phyloP scores from a whole-genome alignment of 495 filamentous ascomycete species.

The Aspergillus nanangensis region DNA sequence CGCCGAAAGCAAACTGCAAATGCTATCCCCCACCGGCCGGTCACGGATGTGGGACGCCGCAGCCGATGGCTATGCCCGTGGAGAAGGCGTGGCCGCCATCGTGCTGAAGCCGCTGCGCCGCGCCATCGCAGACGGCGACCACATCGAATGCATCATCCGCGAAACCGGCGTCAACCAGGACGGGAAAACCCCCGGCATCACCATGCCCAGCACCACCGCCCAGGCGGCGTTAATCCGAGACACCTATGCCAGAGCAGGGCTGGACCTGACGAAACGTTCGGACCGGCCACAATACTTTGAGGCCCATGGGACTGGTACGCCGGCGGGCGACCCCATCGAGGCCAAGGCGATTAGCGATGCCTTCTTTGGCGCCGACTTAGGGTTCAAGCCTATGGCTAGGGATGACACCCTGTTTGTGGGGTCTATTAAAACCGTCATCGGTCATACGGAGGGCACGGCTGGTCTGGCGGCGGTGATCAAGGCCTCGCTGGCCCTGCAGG shows the following conservation, averaged over 20 bases:
- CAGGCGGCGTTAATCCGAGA: conserved; percentile 46
- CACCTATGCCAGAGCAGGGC: conserved; percentile 38
- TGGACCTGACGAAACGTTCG: conserved; percentile 13
- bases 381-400: background rate
- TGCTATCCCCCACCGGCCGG: conserved; percentile 12
- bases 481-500: conserved; percentile 41
- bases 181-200: conserved; percentile 45
- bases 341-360: conserved; percentile 33
- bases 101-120: conserved; percentile 27
- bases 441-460: conserved; percentile 47
- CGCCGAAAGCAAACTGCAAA: conserved; percentile 1
- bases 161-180: conserved; percentile 27
- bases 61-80: conserved; percentile 40
- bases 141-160: conserved; percentile 28
- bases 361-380: conserved; percentile 24
- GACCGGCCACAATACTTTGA: conserved; percentile 16
- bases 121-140: conserved; percentile 24
- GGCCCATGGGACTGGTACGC: conserved; percentile 46
- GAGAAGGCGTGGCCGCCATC: conserved; percentile 32
- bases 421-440: conserved; percentile 43
- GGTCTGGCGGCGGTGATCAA: conserved; percentile 58
- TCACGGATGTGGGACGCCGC: conserved; percentile 25
- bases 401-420: conserved; percentile 29
- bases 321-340: conserved; percentile 34
- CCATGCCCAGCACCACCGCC: conserved; percentile 46